phyloP scores from a whole-genome alignment of 192 early-diverging fungal genomes.

The Martensiomyces pterosporus region DNA sequence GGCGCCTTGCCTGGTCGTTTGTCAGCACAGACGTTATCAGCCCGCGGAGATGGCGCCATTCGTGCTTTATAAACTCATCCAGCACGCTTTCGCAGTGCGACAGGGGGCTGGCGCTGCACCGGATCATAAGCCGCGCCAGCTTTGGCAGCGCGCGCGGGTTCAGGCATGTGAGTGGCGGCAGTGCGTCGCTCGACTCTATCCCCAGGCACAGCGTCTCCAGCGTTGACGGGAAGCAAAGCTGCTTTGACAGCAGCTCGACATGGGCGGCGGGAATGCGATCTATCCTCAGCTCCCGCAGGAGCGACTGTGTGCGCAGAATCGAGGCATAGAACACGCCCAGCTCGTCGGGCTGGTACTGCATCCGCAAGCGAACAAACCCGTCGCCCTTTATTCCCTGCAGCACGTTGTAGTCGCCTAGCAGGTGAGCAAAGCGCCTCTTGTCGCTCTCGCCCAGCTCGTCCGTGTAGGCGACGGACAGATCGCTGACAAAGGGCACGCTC shows the following conservation, averaged over 20 bases:
- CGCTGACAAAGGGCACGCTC: slow-evolving; percentile 22
- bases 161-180: slow-evolving; percentile 40
- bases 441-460: slow-evolving; percentile 34
- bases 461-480: slow-evolving; percentile 45
- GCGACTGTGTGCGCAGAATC: slow-evolving; percentile 41
- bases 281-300: slow-evolving; percentile 44
- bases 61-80: slow-evolving; percentile 42
- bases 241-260: slow-evolving; percentile 38
- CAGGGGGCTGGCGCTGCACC: slow-evolving; percentile 43
- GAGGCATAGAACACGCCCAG: slow-evolving; percentile 51
- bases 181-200: slow-evolving; percentile 39
- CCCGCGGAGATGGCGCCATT: slow-evolving; percentile 45
- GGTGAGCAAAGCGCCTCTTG: slow-evolving; percentile 38
- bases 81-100: slow-evolving; percentile 37
- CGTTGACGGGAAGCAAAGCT: slow-evolving; percentile 45
- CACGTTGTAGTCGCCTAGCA: slow-evolving; percentile 50
- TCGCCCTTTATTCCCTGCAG: slow-evolving; percentile 32
- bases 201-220: slow-evolving; percentile 49
- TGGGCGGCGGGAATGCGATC: slow-evolving; percentile 41
- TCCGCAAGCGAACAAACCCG: slow-evolving; percentile 36
- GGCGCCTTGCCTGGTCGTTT: slow-evolving; percentile 36
- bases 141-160: slow-evolving; percentile 42
- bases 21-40: slow-evolving; percentile 45
- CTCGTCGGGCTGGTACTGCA: slow-evolving; percentile 52
- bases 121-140: slow-evolving; percentile 44